Conservation (phyloP, 2,329 filamentous ascomycete genomes). For the Cladosporium sp. region DNA sequence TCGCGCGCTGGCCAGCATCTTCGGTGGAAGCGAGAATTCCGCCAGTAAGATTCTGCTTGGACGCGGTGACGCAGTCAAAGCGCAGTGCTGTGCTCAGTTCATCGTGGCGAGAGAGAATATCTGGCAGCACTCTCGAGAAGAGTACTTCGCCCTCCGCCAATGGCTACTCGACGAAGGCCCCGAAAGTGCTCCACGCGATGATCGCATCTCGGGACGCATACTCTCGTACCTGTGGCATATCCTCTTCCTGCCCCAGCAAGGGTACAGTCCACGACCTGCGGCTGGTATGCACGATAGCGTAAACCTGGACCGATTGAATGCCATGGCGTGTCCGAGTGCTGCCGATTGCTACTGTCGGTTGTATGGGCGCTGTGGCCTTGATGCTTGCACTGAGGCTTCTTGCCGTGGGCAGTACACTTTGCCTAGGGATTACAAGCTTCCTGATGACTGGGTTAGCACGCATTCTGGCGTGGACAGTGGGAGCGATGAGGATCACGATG, state of each 20-base stretch:
- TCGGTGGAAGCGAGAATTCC: slow-evolving; percentile 26
- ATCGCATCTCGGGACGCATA: slow-evolving; percentile 44
- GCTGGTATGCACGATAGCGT: slow-evolving; percentile 27
- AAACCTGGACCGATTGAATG: slow-evolving; percentile 42
- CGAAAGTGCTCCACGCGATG: slow-evolving; percentile 40
- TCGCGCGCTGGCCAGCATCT: slow-evolving; percentile 23
- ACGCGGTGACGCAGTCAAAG: slow-evolving; percentile 35
- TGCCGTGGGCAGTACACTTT: slow-evolving; percentile 44
- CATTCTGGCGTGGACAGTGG: neutral
- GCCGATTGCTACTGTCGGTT: slow-evolving; percentile 48
- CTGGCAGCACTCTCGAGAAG: slow-evolving; percentile 50
- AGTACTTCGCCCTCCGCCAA: slow-evolving; percentile 53
- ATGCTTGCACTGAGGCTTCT: slow-evolving; percentile 33
- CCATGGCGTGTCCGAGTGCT: slow-evolving; percentile 40
- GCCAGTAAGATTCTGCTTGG: slow-evolving; percentile 46
- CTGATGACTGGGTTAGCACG: slow-evolving; percentile 23
- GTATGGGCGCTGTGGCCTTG: slow-evolving; percentile 42
- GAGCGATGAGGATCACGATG: slow-evolving; percentile 7
- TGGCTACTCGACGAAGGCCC: slow-evolving; percentile 51
- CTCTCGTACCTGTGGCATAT: slow-evolving; percentile 54
- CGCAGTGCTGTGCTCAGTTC: slow-evolving; percentile 57
- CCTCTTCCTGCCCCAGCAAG: slow-evolving; percentile 41
- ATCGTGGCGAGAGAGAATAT: slow-evolving; percentile 52
- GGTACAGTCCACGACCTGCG: neutral
- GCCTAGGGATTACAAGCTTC: slow-evolving; percentile 40